A percentile compares a stretch with the other conserved stretches of the same genome.
Conservation (phyloP, 108 stramenopile species). For the Skeletonema potamos region DNA sequence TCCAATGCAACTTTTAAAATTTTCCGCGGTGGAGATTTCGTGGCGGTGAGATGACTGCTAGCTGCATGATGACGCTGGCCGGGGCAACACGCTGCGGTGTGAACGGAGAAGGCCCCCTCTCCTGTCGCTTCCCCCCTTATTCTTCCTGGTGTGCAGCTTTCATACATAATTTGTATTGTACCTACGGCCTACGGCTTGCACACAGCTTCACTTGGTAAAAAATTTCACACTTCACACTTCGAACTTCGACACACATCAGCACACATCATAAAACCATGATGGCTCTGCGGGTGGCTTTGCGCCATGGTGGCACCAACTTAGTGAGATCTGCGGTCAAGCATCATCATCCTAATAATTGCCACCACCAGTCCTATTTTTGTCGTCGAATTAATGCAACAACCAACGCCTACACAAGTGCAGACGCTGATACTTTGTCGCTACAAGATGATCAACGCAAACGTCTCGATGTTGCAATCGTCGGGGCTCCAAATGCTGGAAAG, state of each 20-base stretch:
- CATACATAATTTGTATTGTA: too few species aligned
- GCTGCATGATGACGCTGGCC: not conserved
- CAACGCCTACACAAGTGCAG: not conserved
- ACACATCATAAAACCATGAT: not conserved
- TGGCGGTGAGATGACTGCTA: too few species aligned
- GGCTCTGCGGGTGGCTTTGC: not conserved
- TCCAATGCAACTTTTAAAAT: too few species aligned
- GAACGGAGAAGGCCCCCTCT: too few species aligned
- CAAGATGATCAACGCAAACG: constrained; percentile 37
- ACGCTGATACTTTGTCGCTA: not conserved
- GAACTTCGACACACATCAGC: too few species aligned
- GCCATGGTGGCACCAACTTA: not conserved
- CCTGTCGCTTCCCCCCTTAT: too few species aligned
- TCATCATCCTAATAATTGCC: not conserved
- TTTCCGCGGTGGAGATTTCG: too few species aligned
- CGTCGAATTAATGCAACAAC: not conserved
- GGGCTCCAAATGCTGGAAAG: constrained; percentile 88
- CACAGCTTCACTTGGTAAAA: too few species aligned
- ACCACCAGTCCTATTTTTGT: not conserved
- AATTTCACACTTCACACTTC: too few species aligned
- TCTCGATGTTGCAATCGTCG: constrained; percentile 87
- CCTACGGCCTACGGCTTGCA: too few species aligned
- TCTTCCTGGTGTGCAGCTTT: too few species aligned
- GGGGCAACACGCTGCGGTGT: too few species aligned
- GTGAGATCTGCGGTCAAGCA: not conserved